A percentile compares a stretch with the other conserved stretches of the same genome.
Conservation (phyloP, 225 moss, liverwort and hornwort genomes). For the Bryoerythrophyllum caledonicum region DNA sequence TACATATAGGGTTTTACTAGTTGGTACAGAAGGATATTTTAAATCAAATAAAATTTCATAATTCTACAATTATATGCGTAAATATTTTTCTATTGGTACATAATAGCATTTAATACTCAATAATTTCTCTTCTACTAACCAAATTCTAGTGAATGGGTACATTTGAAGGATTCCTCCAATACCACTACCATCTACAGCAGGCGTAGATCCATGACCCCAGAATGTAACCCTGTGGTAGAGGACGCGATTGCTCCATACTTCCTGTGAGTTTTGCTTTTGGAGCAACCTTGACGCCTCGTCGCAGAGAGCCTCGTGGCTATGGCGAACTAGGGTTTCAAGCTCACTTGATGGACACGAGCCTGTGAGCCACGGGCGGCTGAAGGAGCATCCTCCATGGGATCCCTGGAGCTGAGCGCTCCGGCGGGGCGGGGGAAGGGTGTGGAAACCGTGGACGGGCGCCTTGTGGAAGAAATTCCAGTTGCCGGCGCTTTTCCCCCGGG, state of each 20-base stretch:
- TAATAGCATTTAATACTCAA: no score
- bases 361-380: neutral
- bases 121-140: no score
- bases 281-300: neutral
- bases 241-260: no score
- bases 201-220: neutral
- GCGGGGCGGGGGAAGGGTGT: constrained; percentile 35
- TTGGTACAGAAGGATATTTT: no score
- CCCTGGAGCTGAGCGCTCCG: constrained; percentile 16
- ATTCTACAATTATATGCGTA: no score
- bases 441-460: constrained; percentile 23
- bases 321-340: constrained; percentile 11
- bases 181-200: neutral
- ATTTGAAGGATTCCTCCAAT: no score
- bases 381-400: no score
- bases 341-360: neutral
- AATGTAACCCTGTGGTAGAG: neutral
- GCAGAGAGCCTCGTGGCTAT: neutral
- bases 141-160: no score
- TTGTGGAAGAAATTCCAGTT: constrained; percentile 23
- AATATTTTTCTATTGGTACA: no score
- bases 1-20: no score
- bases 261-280: neutral
- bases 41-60: no score
- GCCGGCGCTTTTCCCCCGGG: no score